Conservation (phyloP, 1,139 yeast species). For the Yamadazyma songkhlaensis region DNA sequence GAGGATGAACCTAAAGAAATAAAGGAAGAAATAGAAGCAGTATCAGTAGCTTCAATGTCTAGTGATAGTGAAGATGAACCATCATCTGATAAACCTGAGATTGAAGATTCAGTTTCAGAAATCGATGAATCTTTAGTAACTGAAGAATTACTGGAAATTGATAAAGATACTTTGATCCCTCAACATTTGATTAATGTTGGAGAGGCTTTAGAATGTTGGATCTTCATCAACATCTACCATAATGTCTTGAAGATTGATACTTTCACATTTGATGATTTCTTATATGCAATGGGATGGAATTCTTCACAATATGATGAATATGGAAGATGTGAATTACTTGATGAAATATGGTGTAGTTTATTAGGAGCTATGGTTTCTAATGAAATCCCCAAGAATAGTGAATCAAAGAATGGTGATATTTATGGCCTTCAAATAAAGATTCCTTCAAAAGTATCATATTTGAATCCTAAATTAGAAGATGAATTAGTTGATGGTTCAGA, state of each 20-base stretch:
- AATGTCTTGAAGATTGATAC: conserved; percentile 63
- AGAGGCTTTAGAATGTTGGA: conserved; percentile 68
- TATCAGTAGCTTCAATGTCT: conserved; percentile 3
- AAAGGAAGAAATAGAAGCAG: conserved; percentile 4
- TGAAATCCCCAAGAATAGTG: conserved; percentile 25
- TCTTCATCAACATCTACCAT: conserved; percentile 69
- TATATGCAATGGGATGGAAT: conserved; percentile 61
- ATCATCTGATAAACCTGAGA: conserved; percentile 8
- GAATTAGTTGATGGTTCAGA: conserved; percentile 25
- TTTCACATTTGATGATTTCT: conserved; percentile 76
- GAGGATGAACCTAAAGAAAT: conserved; percentile 5
- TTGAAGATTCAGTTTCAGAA: conserved; percentile 12
- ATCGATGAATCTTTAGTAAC: conserved; percentile 9
- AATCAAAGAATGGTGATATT: conserved; percentile 26
- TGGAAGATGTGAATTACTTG: conserved; percentile 55
- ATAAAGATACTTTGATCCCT: conserved; percentile 9
- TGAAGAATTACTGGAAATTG: conserved; percentile 12
- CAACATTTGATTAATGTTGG: conserved; percentile 17
- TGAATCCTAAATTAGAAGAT: conserved; percentile 17
- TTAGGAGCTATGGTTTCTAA: conserved; percentile 45
- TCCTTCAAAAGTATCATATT: conserved; percentile 34
- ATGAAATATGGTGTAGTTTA: conserved; percentile 71
- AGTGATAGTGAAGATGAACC: conserved; percentile 7
- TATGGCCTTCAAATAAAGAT: conserved; percentile 39
- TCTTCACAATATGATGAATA: conserved; percentile 38